Percentiles rank a stretch among this genome's conserved stretches.
Evolutionary conservation across 306 rosid species (phyloP).

Genomic region (Betula pendula): DNA sequence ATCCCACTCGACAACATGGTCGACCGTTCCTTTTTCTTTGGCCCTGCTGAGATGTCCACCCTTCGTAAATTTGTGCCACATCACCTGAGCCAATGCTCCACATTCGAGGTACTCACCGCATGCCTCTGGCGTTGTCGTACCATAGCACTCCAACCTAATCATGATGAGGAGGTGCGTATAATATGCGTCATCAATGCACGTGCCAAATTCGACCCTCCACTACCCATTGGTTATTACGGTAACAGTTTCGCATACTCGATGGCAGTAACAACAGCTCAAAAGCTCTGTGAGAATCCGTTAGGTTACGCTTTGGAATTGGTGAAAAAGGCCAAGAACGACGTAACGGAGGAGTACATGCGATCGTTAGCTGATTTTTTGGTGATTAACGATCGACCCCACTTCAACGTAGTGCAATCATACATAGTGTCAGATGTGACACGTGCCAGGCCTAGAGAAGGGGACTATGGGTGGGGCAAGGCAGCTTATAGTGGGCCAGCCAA

Average conservation of each 20-base stretch:
- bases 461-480: constrained; percentile 67
- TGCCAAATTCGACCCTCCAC: background rate
- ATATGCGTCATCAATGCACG: constrained; percentile 16
- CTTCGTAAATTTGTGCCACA: constrained; percentile 21
- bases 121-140: constrained; percentile 36
- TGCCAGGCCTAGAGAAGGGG: constrained; percentile 48
- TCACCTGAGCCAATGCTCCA: constrained; percentile 15
- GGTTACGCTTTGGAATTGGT: constrained; percentile 34
- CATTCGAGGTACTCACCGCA: constrained; percentile 35
- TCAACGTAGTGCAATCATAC: constrained; percentile 42
- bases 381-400: constrained; percentile 39
- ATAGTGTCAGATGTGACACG: constrained; percentile 54
- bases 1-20: background rate
- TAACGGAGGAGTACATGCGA: constrained; percentile 45
- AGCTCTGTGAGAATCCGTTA: constrained; percentile 7
- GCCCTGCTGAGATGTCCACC: constrained; percentile 8
- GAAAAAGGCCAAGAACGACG: constrained; percentile 23
- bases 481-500: constrained; percentile 58
- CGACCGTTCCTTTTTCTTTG: constrained; percentile 25
- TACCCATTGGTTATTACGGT: constrained; percentile 37
- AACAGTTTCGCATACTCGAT: constrained; percentile 17
- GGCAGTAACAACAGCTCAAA: background rate
- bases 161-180: constrained; percentile 15
- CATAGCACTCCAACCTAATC: constrained; percentile 16
- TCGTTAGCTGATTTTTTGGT: constrained; percentile 60